These are phyloP conservation scores for Proliferodiscus dingleyae DNA, from an alignment of 2,329 filamentous ascomycete species.

Conservation along the genomic window DNA sequence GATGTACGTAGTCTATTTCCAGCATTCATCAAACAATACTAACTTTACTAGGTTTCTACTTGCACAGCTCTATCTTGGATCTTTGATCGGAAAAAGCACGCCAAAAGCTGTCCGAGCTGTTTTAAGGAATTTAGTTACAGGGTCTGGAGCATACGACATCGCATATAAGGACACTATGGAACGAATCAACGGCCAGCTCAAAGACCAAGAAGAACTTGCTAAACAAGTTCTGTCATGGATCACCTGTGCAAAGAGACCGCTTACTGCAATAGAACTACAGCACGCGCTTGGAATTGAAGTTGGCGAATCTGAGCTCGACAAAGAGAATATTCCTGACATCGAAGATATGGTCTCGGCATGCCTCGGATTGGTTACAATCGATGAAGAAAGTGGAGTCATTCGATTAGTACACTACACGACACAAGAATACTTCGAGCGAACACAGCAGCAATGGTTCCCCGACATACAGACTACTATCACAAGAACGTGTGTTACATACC, in stretches of 20 bases:
- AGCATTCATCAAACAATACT: background rate
- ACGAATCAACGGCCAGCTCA: constrained; percentile 30
- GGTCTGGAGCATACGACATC: constrained; percentile 20
- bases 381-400: constrained; percentile 20
- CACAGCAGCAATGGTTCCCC: constrained; percentile 10
- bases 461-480: constrained; percentile 13
- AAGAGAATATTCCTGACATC: constrained; percentile 2
- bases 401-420: constrained; percentile 27
- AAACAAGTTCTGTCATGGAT: constrained; percentile 22
- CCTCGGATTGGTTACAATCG: constrained; percentile 22
- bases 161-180: constrained; percentile 38
- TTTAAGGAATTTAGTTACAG: constrained; percentile 28
- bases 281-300: constrained; percentile 27
- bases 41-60: constrained; percentile 10
- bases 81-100: constrained; percentile 26
- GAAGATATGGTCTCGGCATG: constrained; percentile 19
- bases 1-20: constrained; percentile 25
- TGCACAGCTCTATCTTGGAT: constrained; percentile 34
- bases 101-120: constrained; percentile 26
- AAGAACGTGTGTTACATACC: constrained; percentile 25
- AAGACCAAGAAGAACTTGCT: constrained; percentile 27
- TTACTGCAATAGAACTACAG: constrained; percentile 26
- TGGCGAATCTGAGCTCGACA: constrained; percentile 17
- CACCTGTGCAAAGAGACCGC: constrained; percentile 20
- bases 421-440: constrained; percentile 27